A percentile compares a stretch with the other conserved stretches of the same genome.
phyloP scores from a whole-genome alignment of 2,329 filamentous ascomycete genomes.

The Leptodontidium sp. region DNA sequence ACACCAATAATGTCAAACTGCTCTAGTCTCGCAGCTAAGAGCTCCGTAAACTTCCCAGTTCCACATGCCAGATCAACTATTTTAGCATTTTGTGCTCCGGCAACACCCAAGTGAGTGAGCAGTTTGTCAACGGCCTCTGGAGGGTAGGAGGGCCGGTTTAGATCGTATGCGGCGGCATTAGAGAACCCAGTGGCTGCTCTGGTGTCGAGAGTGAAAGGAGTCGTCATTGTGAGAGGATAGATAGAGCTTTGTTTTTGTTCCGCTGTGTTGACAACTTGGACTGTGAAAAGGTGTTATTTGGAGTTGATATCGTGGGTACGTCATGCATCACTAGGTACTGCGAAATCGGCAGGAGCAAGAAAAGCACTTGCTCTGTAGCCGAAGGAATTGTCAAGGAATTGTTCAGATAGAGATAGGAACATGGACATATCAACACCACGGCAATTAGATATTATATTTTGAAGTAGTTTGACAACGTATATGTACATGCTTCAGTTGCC shows the following conservation, averaged over 20 bases:
- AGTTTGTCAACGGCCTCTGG: slow-evolving; percentile 64
- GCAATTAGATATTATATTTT: too few relatives aligned
- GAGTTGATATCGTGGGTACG: slow-evolving; percentile 2
- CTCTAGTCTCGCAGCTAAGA: slow-evolving; percentile 66
- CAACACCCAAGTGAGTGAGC: slow-evolving; percentile 62
- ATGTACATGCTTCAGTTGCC: not conserved
- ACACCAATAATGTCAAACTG: slow-evolving; percentile 66
- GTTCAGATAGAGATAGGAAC: not conserved
- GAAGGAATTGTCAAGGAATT: not conserved
- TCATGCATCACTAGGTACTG: slow-evolving; percentile 4
- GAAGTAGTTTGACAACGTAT: not conserved
- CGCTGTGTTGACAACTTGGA: not conserved
- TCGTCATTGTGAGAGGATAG: not conserved
- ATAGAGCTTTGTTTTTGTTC: not conserved
- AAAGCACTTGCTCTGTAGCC: not conserved
- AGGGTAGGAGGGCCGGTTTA: slow-evolving; percentile 73
- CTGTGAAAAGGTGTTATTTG: not conserved
- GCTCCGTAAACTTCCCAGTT: slow-evolving; percentile 75
- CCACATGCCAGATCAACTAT: slow-evolving; percentile 73
- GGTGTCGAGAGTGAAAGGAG: slow-evolving; percentile 33
- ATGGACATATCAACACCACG: not conserved
- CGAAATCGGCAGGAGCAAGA: slow-evolving; percentile 11
- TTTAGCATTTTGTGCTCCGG: slow-evolving; percentile 54
- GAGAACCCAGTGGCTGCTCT: slow-evolving; percentile 61
- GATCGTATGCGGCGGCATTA: slow-evolving; percentile 70